These are phyloP conservation scores for Royoungia palumana DNA, from an alignment of 768 basidiomycete species.

Conservation along the genomic window DNA sequence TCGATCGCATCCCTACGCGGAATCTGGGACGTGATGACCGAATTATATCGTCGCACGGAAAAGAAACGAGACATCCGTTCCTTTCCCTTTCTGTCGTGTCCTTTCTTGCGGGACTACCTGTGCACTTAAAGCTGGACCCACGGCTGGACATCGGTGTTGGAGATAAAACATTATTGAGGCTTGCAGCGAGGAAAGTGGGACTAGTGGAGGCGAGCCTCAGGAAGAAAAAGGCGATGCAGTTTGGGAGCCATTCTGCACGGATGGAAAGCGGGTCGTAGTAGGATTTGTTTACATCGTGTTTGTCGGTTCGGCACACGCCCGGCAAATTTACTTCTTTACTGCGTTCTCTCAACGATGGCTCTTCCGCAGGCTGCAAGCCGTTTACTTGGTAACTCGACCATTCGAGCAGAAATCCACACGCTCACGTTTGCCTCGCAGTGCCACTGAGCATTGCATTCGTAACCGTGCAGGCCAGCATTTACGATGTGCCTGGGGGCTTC, in stretches of 20 bases:
- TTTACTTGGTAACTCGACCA: conserved; percentile 41
- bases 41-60: conserved; percentile 85
- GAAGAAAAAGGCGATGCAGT: conserved; percentile 96
- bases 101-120: conserved; percentile 75
- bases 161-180: conserved; percentile 82
- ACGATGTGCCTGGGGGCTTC: conserved; percentile 86
- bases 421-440: conserved; percentile 21
- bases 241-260: conserved; percentile 83
- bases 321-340: background rate
- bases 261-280: conserved; percentile 67
- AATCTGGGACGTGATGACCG: conserved; percentile 96
- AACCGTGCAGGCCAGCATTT: conserved; percentile 49
- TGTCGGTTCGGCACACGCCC: conserved; percentile 4
- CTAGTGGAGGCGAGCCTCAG: conserved; percentile 67
- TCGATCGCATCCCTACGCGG: conserved; percentile 80
- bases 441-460: conserved; percentile 42
- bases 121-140: conserved; percentile 80
- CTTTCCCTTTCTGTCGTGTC: conserved; percentile 75
- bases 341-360: conserved; percentile 43
- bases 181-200: conserved; percentile 71
- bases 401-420: background rate
- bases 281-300: conserved; percentile 32
- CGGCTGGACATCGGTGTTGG: conserved; percentile 72
- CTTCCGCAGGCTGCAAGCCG: conserved; percentile 47
- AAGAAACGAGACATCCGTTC: conserved; percentile 91